A percentile compares a stretch with the other conserved stretches of the same genome.
Evolutionary conservation across 495 filamentous ascomycete species (phyloP).

Genomic region (Aspergillus nanangensis): DNA sequence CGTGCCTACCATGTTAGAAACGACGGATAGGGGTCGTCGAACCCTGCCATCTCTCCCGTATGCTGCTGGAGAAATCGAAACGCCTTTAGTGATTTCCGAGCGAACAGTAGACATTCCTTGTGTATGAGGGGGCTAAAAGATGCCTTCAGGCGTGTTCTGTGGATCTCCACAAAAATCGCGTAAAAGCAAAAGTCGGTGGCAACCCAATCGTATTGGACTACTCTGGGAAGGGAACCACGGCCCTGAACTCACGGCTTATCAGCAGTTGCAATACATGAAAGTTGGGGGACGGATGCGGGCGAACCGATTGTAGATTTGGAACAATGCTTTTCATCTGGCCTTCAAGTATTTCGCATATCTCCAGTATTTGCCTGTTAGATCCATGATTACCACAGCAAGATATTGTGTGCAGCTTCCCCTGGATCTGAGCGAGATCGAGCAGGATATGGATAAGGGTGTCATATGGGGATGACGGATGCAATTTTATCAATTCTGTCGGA

Average conservation of each 20-base stretch:
- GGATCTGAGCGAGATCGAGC: conserved; percentile 21
- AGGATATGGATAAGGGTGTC: conserved; percentile 16
- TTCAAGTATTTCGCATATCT: conserved; percentile 10
- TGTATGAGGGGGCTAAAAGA: conserved; percentile 19
- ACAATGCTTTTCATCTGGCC: conserved; percentile 18
- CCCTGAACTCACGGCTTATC: conserved; percentile 3
- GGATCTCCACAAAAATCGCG: conserved; percentile 27
- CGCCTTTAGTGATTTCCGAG: conserved; percentile 20
- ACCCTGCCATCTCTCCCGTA: conserved; percentile 13
- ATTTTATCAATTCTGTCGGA: conserved; percentile 10
- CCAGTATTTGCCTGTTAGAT: background rate
- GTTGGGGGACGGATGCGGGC: conserved; percentile 4
- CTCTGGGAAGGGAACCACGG: conserved; percentile 9
- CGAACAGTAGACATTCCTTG: conserved; percentile 19
- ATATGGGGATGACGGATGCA: conserved; percentile 10
- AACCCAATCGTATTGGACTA: conserved; percentile 17
- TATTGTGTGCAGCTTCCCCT: conserved; percentile 15
- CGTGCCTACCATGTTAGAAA: conserved; percentile 23
- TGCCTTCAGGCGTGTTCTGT: conserved; percentile 20
- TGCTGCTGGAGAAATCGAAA: conserved; percentile 22
- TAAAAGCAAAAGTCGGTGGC: conserved; percentile 24
- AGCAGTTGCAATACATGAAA: too few relatives aligned
- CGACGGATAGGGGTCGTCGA: conserved; percentile 22
- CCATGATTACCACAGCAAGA: background rate
- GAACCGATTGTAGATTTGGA: conserved; percentile 16